Percentiles rank a stretch among this genome's conserved stretches.
Evolutionary conservation across 164 flowering plant species (phyloP).

Genomic region (Aristolochia contorta): DNA sequence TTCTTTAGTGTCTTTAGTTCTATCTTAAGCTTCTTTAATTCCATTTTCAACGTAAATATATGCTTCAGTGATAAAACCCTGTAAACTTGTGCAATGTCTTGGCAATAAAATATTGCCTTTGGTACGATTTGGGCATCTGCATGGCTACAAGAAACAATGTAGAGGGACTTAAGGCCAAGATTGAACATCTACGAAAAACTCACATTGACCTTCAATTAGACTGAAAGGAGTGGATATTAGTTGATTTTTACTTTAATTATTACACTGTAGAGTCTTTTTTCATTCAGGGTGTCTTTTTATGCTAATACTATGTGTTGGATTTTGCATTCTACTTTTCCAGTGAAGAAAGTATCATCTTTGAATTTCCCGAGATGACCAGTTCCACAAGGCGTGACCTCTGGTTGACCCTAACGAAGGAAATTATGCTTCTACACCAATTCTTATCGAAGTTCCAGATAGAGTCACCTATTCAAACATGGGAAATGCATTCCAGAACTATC

Average conservation of each 20-base stretch:
- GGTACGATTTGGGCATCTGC: too few relatives aligned
- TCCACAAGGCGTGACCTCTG: constrained; percentile 92
- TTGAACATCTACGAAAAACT: neutral
- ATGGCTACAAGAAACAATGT: neutral
- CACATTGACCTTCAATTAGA: neutral
- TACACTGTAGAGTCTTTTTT: too few relatives aligned
- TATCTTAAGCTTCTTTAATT: neutral
- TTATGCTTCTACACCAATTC: constrained; percentile 58
- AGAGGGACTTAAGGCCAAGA: neutral
- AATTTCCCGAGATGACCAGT: constrained; percentile 92
- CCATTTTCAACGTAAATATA: neutral
- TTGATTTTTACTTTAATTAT: too few relatives aligned
- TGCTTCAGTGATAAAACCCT: neutral
- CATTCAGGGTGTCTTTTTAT: neutral
- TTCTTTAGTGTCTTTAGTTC: neutral
- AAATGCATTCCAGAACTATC: constrained; percentile 74
- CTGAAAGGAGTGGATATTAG: neutral
- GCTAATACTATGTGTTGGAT: too few relatives aligned
- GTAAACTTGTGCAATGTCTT: neutral
- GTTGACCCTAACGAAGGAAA: constrained; percentile 67
- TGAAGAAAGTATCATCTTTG: constrained; percentile 56
- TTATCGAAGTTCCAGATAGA: constrained; percentile 37
- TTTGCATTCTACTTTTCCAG: constrained; percentile 24
- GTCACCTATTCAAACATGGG: constrained; percentile 51
- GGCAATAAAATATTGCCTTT: too few relatives aligned